Conservation (phyloP, 352 stramenopile genomes). For the Pythium volutum region DNA sequence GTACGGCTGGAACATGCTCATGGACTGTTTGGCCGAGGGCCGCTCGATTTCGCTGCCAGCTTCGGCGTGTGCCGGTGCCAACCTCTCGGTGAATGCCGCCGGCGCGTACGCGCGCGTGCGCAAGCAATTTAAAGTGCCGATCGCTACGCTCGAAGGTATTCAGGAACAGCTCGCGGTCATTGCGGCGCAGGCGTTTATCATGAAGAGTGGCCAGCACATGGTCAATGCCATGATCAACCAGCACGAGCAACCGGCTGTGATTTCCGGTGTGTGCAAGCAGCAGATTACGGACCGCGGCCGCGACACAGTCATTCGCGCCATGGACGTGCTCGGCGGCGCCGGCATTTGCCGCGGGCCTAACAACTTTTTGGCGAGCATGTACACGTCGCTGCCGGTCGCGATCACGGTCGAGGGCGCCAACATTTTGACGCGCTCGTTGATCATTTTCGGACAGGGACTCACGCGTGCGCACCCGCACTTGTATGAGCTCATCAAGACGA, state of each 20-base stretch:
- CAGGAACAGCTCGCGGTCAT: constrained; percentile 96
- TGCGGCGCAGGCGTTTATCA: constrained; percentile 93
- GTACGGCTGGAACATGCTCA: constrained; percentile 99
- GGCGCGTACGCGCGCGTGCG: constrained; percentile 95
- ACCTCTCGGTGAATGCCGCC: constrained; percentile 91
- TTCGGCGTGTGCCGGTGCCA: constrained; percentile 90
- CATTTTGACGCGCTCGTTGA: constrained; percentile 96
- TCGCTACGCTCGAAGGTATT: constrained; percentile 97
- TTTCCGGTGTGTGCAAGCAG: constrained; percentile 99
- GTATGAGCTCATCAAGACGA: constrained; percentile 96
- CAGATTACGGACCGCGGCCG: constrained; percentile 96
- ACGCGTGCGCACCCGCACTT: constrained; percentile 97
- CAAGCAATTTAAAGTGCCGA: constrained; percentile 99
- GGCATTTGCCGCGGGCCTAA: constrained; percentile 97
- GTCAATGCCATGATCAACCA: constrained; percentile 99
- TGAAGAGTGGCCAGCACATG: constrained; percentile 94
- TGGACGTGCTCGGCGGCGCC: constrained; percentile 96
- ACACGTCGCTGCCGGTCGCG: constrained; percentile 95
- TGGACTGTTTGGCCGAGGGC: constrained; percentile 97
- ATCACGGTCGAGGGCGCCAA: constrained; percentile 99
- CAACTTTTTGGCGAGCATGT: constrained; percentile 96
- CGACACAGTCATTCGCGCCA: constrained; percentile 94
- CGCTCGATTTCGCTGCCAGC: constrained; percentile 96
- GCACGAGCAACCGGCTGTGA: constrained; percentile 97
- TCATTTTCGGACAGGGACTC: constrained; percentile 98